Conservation (phyloP, 148 eudicot genomes). For the Amaranthus hypochondriacus region DNA sequence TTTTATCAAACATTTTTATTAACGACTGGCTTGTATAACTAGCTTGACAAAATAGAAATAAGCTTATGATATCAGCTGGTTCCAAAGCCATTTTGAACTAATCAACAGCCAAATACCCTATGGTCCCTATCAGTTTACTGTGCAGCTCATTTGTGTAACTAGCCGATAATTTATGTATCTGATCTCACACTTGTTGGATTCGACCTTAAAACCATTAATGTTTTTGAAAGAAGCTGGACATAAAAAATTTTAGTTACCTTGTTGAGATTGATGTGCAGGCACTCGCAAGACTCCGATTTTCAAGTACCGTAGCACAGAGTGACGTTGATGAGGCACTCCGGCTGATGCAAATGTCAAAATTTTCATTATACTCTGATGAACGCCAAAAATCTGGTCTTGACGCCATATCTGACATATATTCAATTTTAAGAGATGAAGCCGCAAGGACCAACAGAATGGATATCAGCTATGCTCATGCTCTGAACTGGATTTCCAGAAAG, state of each 20-base stretch:
- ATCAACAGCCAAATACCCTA: too few species aligned
- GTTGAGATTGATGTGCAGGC: constrained; percentile 46
- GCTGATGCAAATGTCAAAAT: constrained; percentile 96
- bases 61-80: too few species aligned
- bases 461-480: constrained; percentile 87
- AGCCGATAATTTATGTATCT: too few species aligned
- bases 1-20: too few species aligned
- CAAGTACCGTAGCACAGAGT: constrained; percentile 81
- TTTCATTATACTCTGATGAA: constrained; percentile 95
- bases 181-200: not conserved
- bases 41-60: too few species aligned
- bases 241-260: not conserved
- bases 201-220: not conserved
- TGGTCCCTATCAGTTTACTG: not conserved
- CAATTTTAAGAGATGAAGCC: constrained; percentile 94
- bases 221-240: not conserved
- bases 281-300: constrained; percentile 92
- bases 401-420: constrained; percentile 94
- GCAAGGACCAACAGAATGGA: constrained; percentile 74
- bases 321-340: constrained; percentile 96
- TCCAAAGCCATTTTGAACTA: too few species aligned
- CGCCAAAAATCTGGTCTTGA: constrained; percentile 94
- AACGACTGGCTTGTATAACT: too few species aligned
- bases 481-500: constrained; percentile 99
- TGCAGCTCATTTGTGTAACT: not conserved